Evolutionary conservation across 495 filamentous ascomycete species (phyloP).

Genomic region (Penicillium paxilli): DNA sequence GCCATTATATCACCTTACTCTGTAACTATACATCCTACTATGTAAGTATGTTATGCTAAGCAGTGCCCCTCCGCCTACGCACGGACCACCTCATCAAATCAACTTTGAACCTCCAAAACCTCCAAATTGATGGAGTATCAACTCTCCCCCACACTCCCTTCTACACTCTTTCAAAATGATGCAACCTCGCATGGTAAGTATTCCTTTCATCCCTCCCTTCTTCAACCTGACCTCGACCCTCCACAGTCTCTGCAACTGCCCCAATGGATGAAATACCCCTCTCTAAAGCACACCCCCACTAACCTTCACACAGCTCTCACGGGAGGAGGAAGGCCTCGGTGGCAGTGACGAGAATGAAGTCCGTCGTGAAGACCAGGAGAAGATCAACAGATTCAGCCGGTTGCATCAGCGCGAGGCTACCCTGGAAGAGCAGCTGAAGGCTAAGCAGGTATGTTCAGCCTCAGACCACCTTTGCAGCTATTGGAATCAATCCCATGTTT

Average conservation of each 20-base stretch:
- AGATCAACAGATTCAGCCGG: constrained; percentile 96
- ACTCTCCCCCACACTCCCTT: background rate
- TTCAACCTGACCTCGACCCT: background rate
- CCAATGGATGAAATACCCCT: no score
- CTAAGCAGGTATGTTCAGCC: constrained; percentile 69
- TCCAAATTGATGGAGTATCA: no score
- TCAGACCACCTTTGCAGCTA: background rate
- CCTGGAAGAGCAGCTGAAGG: constrained; percentile 79
- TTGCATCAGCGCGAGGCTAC: constrained; percentile 81
- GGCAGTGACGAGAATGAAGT: constrained; percentile 83
- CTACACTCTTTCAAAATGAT: constrained; percentile 34
- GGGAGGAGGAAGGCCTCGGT: constrained; percentile 75
- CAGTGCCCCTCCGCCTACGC: constrained; percentile 8
- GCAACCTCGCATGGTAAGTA: constrained; percentile 43
- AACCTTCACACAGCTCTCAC: constrained; percentile 67
- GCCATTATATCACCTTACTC: no score
- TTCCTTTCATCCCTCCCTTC: background rate
- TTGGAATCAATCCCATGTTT: background rate
- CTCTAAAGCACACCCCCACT: background rate
- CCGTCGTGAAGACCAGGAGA: constrained; percentile 94
- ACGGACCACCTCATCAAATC: constrained; percentile 22
- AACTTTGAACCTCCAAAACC: constrained; percentile 1
- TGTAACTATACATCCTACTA: background rate
- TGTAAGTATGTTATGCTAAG: background rate
- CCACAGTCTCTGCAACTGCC: no score